phyloP scores from a whole-genome alignment of 345 rosid genomes.

The Euphorbia lathyris region DNA sequence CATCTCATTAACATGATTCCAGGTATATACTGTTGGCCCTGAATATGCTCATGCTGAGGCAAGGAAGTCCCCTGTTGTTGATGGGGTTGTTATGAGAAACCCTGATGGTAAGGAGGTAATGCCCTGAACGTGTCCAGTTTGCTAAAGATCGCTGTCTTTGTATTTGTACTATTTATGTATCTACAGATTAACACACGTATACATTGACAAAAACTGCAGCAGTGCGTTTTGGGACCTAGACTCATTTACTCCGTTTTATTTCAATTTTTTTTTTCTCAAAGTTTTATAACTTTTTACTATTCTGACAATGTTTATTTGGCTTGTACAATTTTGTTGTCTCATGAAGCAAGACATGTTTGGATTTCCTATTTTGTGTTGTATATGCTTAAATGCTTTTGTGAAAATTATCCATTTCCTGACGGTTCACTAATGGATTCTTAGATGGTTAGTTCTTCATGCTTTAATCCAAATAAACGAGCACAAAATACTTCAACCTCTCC shows the following conservation, averaged over 20 bases:
- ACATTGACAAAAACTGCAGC: not conserved
- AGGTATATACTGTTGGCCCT: constrained; percentile 99
- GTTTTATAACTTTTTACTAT: not conserved
- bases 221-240: not conserved
- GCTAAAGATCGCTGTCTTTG: not conserved
- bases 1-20: constrained; percentile 28
- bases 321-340: not conserved
- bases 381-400: not conserved
- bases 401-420: not conserved
- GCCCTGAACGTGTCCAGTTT: not conserved
- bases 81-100: constrained; percentile 99
- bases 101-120: constrained; percentile 96
- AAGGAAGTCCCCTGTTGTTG: constrained; percentile 99
- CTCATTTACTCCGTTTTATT: not conserved
- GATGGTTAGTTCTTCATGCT: not conserved
- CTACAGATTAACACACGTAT: too few species aligned
- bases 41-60: constrained; percentile 99
- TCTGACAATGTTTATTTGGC: not conserved
- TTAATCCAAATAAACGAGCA: not conserved
- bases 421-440: too few species aligned
- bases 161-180: not conserved
- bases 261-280: not conserved
- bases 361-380: not conserved
- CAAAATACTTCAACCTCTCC: not conserved
- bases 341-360: not conserved